These are phyloP conservation scores for Starmera pachycereana DNA, from an alignment of 805 yeast species.

Conservation along the genomic window DNA sequence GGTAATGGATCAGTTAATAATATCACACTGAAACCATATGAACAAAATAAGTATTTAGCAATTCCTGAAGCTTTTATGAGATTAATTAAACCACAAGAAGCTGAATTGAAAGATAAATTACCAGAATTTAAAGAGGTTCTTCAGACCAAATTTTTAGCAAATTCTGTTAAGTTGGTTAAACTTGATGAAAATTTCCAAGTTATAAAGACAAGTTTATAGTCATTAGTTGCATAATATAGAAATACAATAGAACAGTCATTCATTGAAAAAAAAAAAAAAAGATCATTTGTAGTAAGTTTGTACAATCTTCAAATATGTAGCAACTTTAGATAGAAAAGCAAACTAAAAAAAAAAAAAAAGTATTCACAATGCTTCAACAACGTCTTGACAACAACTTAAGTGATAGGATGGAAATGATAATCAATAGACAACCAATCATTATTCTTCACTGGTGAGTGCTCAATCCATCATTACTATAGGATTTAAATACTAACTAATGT, in stretches of 20 bases:
- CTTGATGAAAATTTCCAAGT: constrained; percentile 21
- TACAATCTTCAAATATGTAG: no score
- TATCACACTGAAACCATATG: constrained; percentile 29
- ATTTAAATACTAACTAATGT: not conserved
- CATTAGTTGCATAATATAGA: no score
- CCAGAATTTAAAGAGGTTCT: constrained; percentile 25
- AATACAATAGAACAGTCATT: no score
- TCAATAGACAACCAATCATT: constrained; percentile 4
- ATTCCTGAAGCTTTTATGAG: constrained; percentile 24
- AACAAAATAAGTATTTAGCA: constrained; percentile 31
- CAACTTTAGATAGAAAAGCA: no score
- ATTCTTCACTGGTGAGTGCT: constrained; percentile 14
- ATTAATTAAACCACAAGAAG: constrained; percentile 29
- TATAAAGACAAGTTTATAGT: not conserved
- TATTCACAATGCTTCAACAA: no score
- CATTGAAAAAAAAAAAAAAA: no score
- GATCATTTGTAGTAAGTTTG: no score
- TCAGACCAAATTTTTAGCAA: constrained; percentile 34
- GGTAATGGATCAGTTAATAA: constrained; percentile 8
- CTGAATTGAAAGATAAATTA: constrained; percentile 30
- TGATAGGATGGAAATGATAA: no score
- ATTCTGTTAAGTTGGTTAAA: constrained; percentile 35
- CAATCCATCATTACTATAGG: not conserved
- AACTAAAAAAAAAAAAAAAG: no score
- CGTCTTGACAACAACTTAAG: no score